Conservation (phyloP, 352 stramenopile species). For the Pythium rishiriense region DNA sequence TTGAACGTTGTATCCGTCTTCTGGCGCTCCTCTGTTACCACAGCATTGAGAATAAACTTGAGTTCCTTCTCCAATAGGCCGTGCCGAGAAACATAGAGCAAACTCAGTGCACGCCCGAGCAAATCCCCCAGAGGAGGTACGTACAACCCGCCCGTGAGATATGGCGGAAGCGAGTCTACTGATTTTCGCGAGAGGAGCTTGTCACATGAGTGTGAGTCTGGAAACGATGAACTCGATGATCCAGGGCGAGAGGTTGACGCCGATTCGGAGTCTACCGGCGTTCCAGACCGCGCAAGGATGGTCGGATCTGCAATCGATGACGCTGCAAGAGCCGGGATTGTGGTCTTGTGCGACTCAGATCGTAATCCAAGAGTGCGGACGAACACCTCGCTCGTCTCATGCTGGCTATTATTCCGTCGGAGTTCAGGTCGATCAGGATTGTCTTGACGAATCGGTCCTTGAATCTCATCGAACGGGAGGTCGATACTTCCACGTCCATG, state of each 20-base stretch:
- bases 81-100: constrained; percentile 90
- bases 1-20: constrained; percentile 7
- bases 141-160: constrained; percentile 62
- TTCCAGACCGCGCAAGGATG: neutral
- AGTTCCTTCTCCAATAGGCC: constrained; percentile 88
- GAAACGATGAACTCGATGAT: neutral
- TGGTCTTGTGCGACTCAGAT: constrained; percentile 14
- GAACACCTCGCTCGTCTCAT: constrained; percentile 65
- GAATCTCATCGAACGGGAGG: constrained; percentile 24
- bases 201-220: constrained; percentile 8
- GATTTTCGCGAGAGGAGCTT: constrained; percentile 23
- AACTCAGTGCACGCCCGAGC: constrained; percentile 72
- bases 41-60: constrained; percentile 68
- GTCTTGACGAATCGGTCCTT: neutral
- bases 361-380: constrained; percentile 30
- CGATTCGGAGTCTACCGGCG: neutral
- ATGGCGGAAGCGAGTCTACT: constrained; percentile 34
- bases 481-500: constrained; percentile 1
- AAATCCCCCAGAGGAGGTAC: constrained; percentile 64
- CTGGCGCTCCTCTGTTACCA: constrained; percentile 46
- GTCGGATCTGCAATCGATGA: neutral
- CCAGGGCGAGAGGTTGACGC: neutral
- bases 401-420: constrained; percentile 38
- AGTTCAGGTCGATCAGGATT: constrained; percentile 7
- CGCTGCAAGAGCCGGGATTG: neutral